A percentile compares a stretch with the other conserved stretches of the same genome.
These are phyloP conservation scores for Gossypium raimondii DNA, from an alignment of 345 rosid genomes.

Conservation along the genomic window DNA sequence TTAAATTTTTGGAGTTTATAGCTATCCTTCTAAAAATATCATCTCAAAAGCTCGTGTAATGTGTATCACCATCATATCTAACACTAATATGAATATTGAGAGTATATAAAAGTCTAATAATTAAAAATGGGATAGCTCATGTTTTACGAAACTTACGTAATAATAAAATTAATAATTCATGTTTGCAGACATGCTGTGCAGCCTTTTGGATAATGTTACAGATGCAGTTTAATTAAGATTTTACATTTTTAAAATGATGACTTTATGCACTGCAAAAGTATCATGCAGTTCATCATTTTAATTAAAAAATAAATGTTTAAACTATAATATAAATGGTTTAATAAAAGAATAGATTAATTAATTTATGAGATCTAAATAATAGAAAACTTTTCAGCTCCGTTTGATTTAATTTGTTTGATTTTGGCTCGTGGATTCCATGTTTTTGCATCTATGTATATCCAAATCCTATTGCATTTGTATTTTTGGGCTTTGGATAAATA, in stretches of 20 bases:
- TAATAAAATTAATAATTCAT: not conserved
- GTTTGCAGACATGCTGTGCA: not conserved
- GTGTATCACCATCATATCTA: too few relatives aligned
- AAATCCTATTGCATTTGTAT: too few relatives aligned
- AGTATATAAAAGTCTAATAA: not conserved
- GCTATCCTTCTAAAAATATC: too few relatives aligned
- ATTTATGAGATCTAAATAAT: not conserved
- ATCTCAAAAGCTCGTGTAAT: fast-evolving
- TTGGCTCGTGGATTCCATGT: not conserved
- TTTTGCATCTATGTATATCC: too few relatives aligned
- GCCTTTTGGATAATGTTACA: not conserved
- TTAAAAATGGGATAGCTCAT: not conserved
- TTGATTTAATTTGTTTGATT: too few relatives aligned
- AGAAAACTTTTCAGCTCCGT: not conserved
- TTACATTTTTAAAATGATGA: not conserved
- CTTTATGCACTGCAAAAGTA: not conserved
- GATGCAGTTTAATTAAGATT: not conserved
- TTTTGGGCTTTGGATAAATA: too few relatives aligned
- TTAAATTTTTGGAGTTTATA: too few relatives aligned
- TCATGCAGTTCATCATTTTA: not conserved
- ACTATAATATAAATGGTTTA: not conserved
- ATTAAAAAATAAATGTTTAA: not conserved
- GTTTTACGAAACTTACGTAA: not conserved
- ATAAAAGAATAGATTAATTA: not conserved
- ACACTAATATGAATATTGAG: too few relatives aligned